Evolutionary conservation across 345 rosid species (phyloP).

Genomic region (Hibiscus tridactylites): DNA sequence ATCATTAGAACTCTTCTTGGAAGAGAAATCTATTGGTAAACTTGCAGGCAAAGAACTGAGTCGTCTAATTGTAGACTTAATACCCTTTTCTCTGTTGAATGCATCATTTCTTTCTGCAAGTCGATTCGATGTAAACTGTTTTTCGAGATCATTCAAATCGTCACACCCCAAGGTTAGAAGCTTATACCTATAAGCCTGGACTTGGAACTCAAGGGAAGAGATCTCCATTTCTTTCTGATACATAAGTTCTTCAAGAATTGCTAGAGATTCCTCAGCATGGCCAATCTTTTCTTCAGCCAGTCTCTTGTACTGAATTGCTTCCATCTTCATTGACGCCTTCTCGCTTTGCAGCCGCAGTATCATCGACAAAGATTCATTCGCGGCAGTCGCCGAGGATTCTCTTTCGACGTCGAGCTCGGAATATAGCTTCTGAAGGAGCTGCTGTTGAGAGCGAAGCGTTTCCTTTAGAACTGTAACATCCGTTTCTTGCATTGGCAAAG

Average conservation of each 20-base stretch:
- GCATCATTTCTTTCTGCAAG: conserved; percentile 27
- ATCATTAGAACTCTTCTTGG: conserved; percentile 14
- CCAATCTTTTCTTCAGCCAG: conserved; percentile 70
- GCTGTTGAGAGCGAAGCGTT: conserved; percentile 61
- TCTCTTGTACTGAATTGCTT: conserved; percentile 81
- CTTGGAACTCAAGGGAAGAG: conserved; percentile 71
- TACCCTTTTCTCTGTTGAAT: conserved; percentile 18
- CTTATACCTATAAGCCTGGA: conserved; percentile 63
- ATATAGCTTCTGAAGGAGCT: conserved; percentile 63
- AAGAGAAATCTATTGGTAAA: conserved; percentile 15
- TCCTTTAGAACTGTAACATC: conserved; percentile 41
- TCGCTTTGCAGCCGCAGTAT: conserved; percentile 81
- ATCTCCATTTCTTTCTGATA: conserved; percentile 84
- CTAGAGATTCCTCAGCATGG: conserved; percentile 68
- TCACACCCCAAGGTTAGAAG: conserved; percentile 57
- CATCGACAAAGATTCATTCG: conserved; percentile 82
- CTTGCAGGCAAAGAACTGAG: conserved; percentile 32
- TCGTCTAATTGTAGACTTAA: conserved; percentile 16
- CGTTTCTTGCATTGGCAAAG: conserved; percentile 26
- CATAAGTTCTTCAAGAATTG: conserved; percentile 54
- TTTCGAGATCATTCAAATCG: conserved; percentile 39
- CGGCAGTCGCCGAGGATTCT: conserved; percentile 67
- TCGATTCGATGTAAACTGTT: conserved; percentile 37
- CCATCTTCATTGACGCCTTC: conserved; percentile 68
- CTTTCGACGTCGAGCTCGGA: conserved; percentile 72